phyloP scores from a whole-genome alignment of 306 rosid genomes.

The Quercus wislizeni region DNA sequence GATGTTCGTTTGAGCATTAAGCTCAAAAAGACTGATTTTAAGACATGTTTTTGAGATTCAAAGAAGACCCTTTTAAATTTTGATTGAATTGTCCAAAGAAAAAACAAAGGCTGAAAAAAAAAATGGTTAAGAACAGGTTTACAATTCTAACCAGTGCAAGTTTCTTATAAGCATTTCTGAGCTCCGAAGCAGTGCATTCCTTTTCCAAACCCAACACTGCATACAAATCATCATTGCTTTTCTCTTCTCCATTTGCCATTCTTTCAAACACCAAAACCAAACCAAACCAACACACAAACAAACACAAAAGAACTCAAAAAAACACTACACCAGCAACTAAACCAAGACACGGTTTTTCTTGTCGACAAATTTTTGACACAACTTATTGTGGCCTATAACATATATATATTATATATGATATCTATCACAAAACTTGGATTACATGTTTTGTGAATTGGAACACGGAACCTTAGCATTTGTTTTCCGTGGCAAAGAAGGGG shows the following conservation, averaged over 20 bases:
- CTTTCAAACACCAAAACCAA: slow-evolving; percentile 3
- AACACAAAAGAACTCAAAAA: not conserved
- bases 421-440: slow-evolving; percentile 16
- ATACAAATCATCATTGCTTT: slow-evolving; percentile 52
- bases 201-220: slow-evolving; percentile 72
- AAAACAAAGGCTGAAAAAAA: not conserved
- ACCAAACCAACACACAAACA: not conserved
- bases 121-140: not conserved
- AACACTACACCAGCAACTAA: slow-evolving; percentile 12
- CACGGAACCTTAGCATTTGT: slow-evolving; percentile 35
- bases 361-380: slow-evolving; percentile 54
- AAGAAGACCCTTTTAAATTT: slow-evolving; percentile 2
- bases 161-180: slow-evolving; percentile 79
- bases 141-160: slow-evolving; percentile 76
- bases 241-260: slow-evolving; percentile 68
- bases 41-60: not conserved
- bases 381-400: not conserved
- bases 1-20: not conserved
- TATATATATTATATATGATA: not conserved
- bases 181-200: slow-evolving; percentile 75
- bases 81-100: not conserved
- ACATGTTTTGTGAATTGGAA: slow-evolving; percentile 25
- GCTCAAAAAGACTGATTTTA: not conserved
- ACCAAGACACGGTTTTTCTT: slow-evolving; percentile 27
- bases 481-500: slow-evolving; percentile 10